Conservation (phyloP, 2,329 filamentous ascomycete species). For the Ceratocystis cubensis region DNA sequence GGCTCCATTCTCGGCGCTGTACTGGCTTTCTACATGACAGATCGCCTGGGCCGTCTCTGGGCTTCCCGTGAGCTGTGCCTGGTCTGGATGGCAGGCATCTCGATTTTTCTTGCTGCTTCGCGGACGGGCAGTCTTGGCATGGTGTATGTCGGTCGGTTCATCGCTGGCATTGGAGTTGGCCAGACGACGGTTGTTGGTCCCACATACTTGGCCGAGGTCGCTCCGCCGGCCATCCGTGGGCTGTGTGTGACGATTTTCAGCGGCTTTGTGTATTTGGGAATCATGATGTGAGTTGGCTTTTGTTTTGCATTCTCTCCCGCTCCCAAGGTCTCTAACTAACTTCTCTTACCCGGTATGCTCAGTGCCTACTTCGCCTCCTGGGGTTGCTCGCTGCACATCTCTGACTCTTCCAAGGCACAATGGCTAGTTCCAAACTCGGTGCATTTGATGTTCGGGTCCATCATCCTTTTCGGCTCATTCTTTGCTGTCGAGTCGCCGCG, state of each 20-base stretch:
- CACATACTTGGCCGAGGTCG: slow-evolving; percentile 61
- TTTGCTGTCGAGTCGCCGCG: slow-evolving; percentile 58
- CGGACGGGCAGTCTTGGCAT: slow-evolving; percentile 41
- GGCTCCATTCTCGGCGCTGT: slow-evolving; percentile 61
- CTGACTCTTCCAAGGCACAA: slow-evolving; percentile 34
- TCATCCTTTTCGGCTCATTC: slow-evolving; percentile 59
- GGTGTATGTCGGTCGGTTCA: slow-evolving; percentile 54
- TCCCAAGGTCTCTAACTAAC: background rate
- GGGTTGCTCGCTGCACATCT: slow-evolving; percentile 41
- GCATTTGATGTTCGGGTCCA: slow-evolving; percentile 62
- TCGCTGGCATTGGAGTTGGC: slow-evolving; percentile 53
- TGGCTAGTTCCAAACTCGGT: slow-evolving; percentile 60
- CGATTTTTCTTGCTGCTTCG: slow-evolving; percentile 43
- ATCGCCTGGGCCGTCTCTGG: slow-evolving; percentile 50
- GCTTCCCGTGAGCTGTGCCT: slow-evolving; percentile 46
- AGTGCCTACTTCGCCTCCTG: slow-evolving; percentile 62
- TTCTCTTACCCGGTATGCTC: background rate
- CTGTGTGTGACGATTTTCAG: slow-evolving; percentile 52
- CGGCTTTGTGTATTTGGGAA: slow-evolving; percentile 56
- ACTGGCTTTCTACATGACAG: slow-evolving; percentile 46
- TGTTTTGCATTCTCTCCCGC: background rate
- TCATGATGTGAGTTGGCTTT: slow-evolving; percentile 41
- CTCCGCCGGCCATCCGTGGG: slow-evolving; percentile 55
- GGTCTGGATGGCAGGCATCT: slow-evolving; percentile 46
- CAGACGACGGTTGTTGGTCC: slow-evolving; percentile 57